Evolutionary conservation across 495 filamentous ascomycete species (phyloP), one percentile per base, ranked within the genome.

Genomic region (Jackrogersella minutella): DNA sequence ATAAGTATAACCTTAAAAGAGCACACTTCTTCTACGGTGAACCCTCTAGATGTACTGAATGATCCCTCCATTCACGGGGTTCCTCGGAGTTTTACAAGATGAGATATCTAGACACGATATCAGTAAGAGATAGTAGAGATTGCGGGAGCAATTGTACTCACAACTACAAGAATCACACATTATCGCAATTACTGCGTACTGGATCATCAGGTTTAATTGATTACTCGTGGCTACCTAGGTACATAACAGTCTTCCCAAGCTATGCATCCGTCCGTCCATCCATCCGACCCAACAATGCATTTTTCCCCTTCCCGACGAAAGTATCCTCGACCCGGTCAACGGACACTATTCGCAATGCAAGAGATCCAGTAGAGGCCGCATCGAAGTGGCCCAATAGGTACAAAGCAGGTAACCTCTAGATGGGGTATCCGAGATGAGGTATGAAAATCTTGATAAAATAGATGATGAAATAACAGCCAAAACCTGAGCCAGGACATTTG

Each of bases 331-430:
- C 60, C 64, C 34, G 43, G 43, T 46, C 50, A 53, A 62, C 50
- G 26, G 49, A 63, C 55, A 64, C 61, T 49, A 58, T 69, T 47
- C 52, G 66, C 52, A 21, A 66, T 51, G 58, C 53, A 58, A 43
- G 65, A 57, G 33, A 56, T 26, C 33, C 59, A 41, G 36, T 47
- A 52, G 22, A 46, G 54, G 41, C 39, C 52, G 36, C 40, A 57
- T 58, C 22, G 30, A 46, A 41, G 0, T 11, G 52, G 13, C 36
- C 33, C 33, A 16, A 40, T 16, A 31, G 33, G 49, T 19, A 47
- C 28, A 47, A 40, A 68, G 47, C 46, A 66, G 61, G 67, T 51
- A 63, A 70, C 64, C 66, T 74, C 72, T 70, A 74, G 55, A 64
- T 59, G 33, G 69, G 72, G 72, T 74, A 74, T 74, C 63, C 62